A percentile compares a stretch with the other conserved stretches of the same genome.
Evolutionary conservation across 1,139 yeast species (phyloP).

Genomic region (Neolecta irregularis): DNA sequence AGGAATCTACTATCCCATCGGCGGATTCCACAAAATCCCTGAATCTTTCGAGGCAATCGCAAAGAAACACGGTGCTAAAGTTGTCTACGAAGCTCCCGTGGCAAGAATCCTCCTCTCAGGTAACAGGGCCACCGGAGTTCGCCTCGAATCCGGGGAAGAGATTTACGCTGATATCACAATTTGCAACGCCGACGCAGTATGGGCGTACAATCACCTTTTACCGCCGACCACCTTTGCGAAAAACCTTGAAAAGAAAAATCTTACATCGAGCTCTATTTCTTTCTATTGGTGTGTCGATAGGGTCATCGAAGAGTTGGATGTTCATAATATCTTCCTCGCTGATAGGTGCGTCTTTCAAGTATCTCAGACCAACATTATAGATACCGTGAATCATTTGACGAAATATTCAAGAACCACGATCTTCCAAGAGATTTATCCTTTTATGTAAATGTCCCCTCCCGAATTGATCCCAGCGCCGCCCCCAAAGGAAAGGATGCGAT

Average conservation of each 20-base stretch:
- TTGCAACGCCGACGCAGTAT: conserved; percentile 10
- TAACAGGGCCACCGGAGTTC: conserved; percentile 9
- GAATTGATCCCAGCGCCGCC: conserved; percentile 9
- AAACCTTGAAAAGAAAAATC: conserved; percentile 7
- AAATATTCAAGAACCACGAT: conserved; percentile 6
- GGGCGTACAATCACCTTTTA: conserved; percentile 7
- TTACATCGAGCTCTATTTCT: conserved; percentile 8
- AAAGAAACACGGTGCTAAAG: conserved; percentile 8
- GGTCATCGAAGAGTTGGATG: conserved; percentile 7
- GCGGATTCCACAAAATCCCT: conserved; percentile 10
- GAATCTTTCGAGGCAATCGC: conserved; percentile 9
- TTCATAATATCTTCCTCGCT: conserved; percentile 12
- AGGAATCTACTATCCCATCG: conserved; percentile 11
- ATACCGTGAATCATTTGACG: conserved; percentile 11
- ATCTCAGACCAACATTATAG: no score
- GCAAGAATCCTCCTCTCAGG: conserved; percentile 7
- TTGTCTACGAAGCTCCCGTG: conserved; percentile 8
- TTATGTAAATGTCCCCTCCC: conserved; percentile 11
- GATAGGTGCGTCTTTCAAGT: no score
- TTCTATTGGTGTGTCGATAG: conserved; percentile 11
- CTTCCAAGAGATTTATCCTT: conserved; percentile 9
- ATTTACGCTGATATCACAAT: conserved; percentile 8
- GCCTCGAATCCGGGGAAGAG: conserved; percentile 9
- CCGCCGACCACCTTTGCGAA: conserved; percentile 7
- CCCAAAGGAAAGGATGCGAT: conserved; percentile 9